Percentiles rank a stretch among this genome's conserved stretches.
Conservation (phyloP, 768 basidiomycete species). For the Lepiota venenata region DNA sequence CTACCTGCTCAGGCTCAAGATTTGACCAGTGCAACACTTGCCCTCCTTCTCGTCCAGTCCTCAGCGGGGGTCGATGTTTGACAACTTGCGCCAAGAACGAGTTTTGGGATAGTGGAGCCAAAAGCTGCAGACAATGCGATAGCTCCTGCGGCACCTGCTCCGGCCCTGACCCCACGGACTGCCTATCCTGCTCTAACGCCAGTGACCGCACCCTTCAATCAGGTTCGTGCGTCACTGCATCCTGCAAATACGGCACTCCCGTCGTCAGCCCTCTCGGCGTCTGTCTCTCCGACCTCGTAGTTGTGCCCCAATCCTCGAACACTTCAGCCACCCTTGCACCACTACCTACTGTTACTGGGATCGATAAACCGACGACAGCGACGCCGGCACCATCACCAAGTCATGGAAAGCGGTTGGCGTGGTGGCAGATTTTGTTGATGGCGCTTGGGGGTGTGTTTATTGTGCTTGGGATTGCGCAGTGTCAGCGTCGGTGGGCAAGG, state of each 20-base stretch:
- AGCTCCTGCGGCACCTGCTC: constrained; percentile 75
- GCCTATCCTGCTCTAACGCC: constrained; percentile 71
- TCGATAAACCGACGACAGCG: constrained; percentile 43
- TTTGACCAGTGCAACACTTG: constrained; percentile 81
- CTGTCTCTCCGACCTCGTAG: constrained; percentile 75
- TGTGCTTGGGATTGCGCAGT: constrained; percentile 61
- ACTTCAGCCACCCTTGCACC: constrained; percentile 42
- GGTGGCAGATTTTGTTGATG: constrained; percentile 90
- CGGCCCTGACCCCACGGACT: constrained; percentile 61
- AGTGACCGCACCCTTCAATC: constrained; percentile 54
- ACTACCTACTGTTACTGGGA: constrained; percentile 56
- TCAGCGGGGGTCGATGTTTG: constrained; percentile 70
- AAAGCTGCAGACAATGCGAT: constrained; percentile 66
- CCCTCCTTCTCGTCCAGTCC: constrained; percentile 63
- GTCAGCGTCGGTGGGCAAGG: constrained; percentile 67
- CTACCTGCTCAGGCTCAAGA: constrained; percentile 65
- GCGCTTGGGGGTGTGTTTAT: constrained; percentile 79
- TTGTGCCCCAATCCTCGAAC: constrained; percentile 40
- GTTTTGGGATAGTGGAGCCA: constrained; percentile 64
- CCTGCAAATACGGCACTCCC: constrained; percentile 45
- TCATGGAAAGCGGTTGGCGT: constrained; percentile 39
- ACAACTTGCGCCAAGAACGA: constrained; percentile 67
- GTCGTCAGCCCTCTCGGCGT: constrained; percentile 70
- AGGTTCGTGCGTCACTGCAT: constrained; percentile 51
- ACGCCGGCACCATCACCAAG: constrained; percentile 21